phyloP scores from a whole-genome alignment of 208 protist species.

The Lotmaria passim region DNA sequence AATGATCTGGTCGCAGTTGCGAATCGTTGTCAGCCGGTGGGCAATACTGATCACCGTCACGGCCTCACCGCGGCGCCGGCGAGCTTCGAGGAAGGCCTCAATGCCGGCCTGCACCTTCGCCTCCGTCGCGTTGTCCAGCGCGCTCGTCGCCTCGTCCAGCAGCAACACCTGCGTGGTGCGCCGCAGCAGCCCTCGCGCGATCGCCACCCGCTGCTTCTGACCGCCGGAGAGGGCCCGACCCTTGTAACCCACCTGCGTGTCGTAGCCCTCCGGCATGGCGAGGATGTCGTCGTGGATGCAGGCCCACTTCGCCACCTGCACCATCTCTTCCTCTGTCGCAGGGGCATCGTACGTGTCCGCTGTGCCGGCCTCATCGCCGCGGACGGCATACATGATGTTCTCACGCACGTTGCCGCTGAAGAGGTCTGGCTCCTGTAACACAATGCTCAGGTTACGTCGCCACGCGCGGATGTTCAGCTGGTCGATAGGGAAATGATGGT shows the following conservation, averaged over 20 bases:
- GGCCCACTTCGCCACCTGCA: constrained; percentile 51
- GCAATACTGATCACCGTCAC: constrained; percentile 82
- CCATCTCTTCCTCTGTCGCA: constrained; percentile 69
- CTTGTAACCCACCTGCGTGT: constrained; percentile 74
- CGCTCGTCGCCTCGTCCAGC: constrained; percentile 85
- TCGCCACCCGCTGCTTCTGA: constrained; percentile 78
- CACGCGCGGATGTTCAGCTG: constrained; percentile 57
- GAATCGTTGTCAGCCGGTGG: constrained; percentile 87
- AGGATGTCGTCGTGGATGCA: constrained; percentile 66
- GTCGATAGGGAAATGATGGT: constrained; percentile 54
- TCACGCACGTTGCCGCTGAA: constrained; percentile 91
- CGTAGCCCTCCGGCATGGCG: constrained; percentile 58
- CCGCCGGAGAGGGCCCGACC: constrained; percentile 64
- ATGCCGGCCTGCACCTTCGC: constrained; percentile 72
- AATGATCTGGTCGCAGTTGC: constrained; percentile 74
- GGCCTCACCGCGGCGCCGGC: constrained; percentile 20
- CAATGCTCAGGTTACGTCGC: constrained; percentile 72
- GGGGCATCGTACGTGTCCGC: too few relatives aligned
- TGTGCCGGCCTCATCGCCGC: constrained; percentile 2
- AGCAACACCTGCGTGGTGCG: constrained; percentile 61
- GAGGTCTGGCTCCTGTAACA: constrained; percentile 88
- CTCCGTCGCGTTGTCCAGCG: constrained; percentile 88
- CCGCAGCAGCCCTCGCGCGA: constrained; percentile 74
- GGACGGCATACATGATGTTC: constrained; percentile 88
- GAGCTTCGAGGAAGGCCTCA: constrained; percentile 37